Base-by-base conservation (phyloP, 176 grass and related monocot species). In the Chloris gayana region DNA sequence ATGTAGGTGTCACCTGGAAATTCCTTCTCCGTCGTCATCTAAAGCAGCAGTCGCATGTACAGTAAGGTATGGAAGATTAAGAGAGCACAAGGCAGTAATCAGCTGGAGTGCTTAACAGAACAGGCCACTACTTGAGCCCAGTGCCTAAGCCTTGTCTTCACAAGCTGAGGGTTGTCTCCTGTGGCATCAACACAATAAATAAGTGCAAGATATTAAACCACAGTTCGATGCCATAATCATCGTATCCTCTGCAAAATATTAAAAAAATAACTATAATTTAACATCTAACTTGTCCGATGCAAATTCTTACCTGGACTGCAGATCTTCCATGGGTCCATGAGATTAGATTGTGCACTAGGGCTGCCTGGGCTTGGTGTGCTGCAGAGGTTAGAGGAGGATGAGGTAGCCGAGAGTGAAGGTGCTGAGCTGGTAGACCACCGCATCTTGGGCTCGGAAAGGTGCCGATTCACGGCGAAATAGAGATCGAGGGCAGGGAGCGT, bases 71-170 rank as follows among this genome's bases (percentile, higher is more conserved):
- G 31, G 44, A 74, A 45, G 58, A 26, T 61, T 54, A 75, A 75
- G 53, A 34, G n/a, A 22, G 42, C 2, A 27, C 74, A 67, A 2
- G 30, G 9, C 49, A 25, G 5, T 12, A 29, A 59, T 84, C 53
- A 88, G 26, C 70, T 56, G 12, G 81, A 88, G 70, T 89, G 87
- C 73, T 85, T 89, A 39, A 89, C 83, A 38, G 67, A 77, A 73
- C 78, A 89, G 19, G 87, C 87, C 65, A 89, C 87, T 47, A 85
- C 78, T 75, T 89, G 87, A 32, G 87, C 87, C 87, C 82, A 89
- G 13, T 89, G 87, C 78, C 82, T 85, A 59, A 89, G 82, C 49
- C 87, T 85, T 50, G 78, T 82, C 77, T 89, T 89, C 66, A 89
- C 78, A 49, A 72, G 82, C 66, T 85, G 82, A 50, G 87, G 87